Base-by-base conservation (phyloP, 345 rosid genomes). In the Reutealis trisperma region DNA sequence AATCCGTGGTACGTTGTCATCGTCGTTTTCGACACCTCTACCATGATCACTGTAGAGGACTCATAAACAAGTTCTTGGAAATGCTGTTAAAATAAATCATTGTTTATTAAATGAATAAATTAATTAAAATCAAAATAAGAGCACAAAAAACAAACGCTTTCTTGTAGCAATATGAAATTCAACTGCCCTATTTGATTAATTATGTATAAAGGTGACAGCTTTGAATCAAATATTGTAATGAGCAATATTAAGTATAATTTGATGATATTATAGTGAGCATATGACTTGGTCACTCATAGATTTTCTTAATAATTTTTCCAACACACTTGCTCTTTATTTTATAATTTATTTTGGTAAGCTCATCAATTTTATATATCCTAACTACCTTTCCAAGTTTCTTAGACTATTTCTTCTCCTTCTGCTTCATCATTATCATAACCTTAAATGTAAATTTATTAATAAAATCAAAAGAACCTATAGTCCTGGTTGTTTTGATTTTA, bases 171-270 rank as follows among this genome's bases (percentile, higher is more conserved):
- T 59, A 75, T 63, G 76, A 68, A 78, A 60, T 57, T 75, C 77
- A 72, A 73, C 72, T 34, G 72, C 69, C 65, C 75, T 72, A n/a
- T 18, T 7, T 11, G 6, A 11, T 19, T 74, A 42, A 78, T 76
- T 58, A 79, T 74, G 19, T 54, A 12, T 30, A 63, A 78, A 77
- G 70, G 55, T 69, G 80, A 82, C 80, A 63, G 69, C 78, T 82
- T 65, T 49, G 54, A 74, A 60, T 72, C 78, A 65, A 68, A 64
- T 15, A 59, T 27, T 59, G 7, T n/a, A 67, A 8, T 22, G 25
- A 25, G 41, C 27, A 22, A 34, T 34, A 2, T 34, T 60, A 22
- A 21, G 55, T 41, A 60, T 75, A 32, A 75, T 70, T 68, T 30
- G 19, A 69, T 30, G 19, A 69, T 70, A 62, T 67, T 45, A 63